Evolutionary conservation across 441 rosid genomes (phyloP).

Genomic region (Pelargonium fulgidum): DNA sequence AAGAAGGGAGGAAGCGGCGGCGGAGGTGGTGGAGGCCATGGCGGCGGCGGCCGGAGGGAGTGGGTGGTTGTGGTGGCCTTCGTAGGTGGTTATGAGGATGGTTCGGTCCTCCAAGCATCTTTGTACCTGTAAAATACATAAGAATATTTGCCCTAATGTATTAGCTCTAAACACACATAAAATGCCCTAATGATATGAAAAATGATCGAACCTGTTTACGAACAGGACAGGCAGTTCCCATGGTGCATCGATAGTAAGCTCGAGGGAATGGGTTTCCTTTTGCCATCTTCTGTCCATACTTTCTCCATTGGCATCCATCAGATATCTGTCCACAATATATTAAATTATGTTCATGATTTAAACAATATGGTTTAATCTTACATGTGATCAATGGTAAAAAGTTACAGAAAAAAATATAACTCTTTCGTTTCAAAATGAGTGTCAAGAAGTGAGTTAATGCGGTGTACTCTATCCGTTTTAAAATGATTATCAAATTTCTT

Average conservation of each 20-base stretch:
- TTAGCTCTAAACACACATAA: too few relatives aligned
- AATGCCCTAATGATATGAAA: too few relatives aligned
- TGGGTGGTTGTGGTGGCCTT: conserved; percentile 90
- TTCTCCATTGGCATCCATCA: conserved; percentile 84
- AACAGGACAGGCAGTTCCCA: conserved; percentile 88
- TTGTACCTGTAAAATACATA: conserved; percentile 82
- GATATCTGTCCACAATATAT: conserved; percentile 34
- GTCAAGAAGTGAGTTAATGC: too few relatives aligned
- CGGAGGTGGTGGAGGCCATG: conserved; percentile 83
- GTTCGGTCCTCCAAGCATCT: conserved; percentile 84
- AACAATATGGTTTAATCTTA: too few relatives aligned
- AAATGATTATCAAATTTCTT: too few relatives aligned
- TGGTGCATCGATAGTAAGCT: conserved; percentile 90
- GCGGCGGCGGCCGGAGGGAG: conserved; percentile 84
- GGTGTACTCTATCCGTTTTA: too few relatives aligned
- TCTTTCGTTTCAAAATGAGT: too few relatives aligned
- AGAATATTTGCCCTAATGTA: too few relatives aligned
- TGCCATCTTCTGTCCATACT: conserved; percentile 91
- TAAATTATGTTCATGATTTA: too few relatives aligned
- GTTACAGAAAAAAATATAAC: too few relatives aligned
- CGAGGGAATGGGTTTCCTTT: conserved; percentile 93
- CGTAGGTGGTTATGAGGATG: conserved; percentile 77
- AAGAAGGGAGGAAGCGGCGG: conserved; percentile 73
- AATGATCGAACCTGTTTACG: conserved; percentile 94
- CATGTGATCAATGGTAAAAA: too few relatives aligned